These are phyloP conservation scores for Quercus dentata DNA, from an alignment of 306 rosid genomes.

Conservation along the genomic window DNA sequence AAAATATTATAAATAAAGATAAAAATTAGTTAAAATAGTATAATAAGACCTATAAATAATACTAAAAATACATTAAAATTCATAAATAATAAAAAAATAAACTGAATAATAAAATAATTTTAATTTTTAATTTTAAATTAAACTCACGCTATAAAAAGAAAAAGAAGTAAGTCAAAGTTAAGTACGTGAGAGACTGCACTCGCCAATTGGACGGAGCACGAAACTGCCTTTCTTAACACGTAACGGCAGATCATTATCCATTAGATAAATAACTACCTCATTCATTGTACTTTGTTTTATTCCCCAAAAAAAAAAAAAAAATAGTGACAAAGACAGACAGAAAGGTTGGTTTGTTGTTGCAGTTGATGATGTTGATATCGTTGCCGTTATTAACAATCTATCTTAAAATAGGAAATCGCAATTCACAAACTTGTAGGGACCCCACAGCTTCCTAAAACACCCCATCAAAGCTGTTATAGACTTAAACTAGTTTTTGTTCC, in stretches of 20 bases:
- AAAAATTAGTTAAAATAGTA: too few species aligned
- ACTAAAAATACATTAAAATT: accelerated
- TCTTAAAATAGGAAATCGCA: conserved; percentile 15
- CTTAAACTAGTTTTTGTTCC: neutral
- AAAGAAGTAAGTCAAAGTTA: neutral
- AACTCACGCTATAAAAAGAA: too few species aligned
- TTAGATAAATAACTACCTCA: conserved; percentile 1
- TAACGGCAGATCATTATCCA: neutral
- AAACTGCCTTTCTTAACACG: neutral
- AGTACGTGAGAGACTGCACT: neutral
- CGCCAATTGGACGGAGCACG: neutral
- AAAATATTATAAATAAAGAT: too few species aligned
- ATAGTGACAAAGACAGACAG: conserved; percentile 22
- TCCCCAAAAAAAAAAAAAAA: neutral
- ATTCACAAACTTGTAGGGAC: neutral
- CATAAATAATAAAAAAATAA: too few species aligned
- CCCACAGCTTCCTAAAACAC: neutral
- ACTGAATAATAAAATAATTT: accelerated
- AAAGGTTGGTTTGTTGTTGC: conserved; percentile 5
- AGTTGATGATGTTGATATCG: neutral
- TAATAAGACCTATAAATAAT: accelerated
- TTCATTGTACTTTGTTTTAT: neutral
- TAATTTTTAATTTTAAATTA: too few species aligned
- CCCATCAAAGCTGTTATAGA: neutral
- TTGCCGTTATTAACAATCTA: neutral